phyloP scores from a whole-genome alignment of 1,284 basidiomycete genomes.

The Exobasidium rhododendri region DNA sequence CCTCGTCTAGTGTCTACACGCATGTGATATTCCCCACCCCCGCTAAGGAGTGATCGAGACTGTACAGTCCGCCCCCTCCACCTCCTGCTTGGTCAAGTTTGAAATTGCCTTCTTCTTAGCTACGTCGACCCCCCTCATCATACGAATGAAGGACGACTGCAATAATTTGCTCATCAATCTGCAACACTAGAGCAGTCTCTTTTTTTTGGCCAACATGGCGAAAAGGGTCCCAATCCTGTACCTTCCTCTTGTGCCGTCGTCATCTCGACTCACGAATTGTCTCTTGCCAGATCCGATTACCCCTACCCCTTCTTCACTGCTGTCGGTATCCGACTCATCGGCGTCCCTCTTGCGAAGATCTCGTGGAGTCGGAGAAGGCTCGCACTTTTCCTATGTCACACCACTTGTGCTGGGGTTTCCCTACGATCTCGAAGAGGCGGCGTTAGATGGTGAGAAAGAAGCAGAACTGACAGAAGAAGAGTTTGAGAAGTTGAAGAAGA shows the following conservation, averaged over 20 bases:
- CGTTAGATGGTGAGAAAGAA: constrained; percentile 22
- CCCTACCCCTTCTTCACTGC: constrained; percentile 59
- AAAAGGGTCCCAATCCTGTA: constrained; percentile 24
- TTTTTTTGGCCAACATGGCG: no score
- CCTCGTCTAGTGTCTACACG: no score
- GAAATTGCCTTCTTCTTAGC: no score
- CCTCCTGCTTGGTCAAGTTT: no score
- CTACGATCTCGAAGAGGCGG: constrained; percentile 64
- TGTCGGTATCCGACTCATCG: constrained; percentile 56
- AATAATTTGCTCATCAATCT: no score
- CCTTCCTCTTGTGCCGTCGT: constrained; percentile 65
- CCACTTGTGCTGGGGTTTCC: constrained; percentile 84
- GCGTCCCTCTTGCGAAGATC: constrained; percentile 65
- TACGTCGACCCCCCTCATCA: no score
- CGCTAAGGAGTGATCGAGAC: no score
- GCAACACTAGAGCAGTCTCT: no score
- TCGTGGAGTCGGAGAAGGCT: constrained; percentile 61
- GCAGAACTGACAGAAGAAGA: constrained; percentile 24
- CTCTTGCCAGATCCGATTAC: constrained; percentile 69
- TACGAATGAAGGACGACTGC: no score
- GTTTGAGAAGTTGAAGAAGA: constrained; percentile 19
- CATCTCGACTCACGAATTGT: constrained; percentile 66
- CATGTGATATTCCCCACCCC: no score
- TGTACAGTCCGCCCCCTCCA: no score
- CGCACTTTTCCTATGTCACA: constrained; percentile 77